Evolutionary conservation across 805 yeast genomes (phyloP), one percentile per base, ranked within the genome.

Genomic region (Clavispora asparagi): DNA sequence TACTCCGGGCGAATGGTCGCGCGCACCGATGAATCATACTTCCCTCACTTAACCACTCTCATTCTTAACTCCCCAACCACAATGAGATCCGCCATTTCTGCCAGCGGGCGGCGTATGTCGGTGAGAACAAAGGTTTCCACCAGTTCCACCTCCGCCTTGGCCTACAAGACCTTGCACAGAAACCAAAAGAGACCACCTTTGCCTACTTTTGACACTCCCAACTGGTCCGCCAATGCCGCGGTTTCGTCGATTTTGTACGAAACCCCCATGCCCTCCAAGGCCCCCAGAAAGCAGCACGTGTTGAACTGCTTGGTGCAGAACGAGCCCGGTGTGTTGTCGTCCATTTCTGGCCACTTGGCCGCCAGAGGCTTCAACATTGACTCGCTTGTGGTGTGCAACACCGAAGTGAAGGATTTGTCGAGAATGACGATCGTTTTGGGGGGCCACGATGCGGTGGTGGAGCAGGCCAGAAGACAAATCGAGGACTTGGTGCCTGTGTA

Each of bases 311-410:
- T 94, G 63, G 99, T 94, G 14, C 98, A 94, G 71, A 92, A 94
- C 68, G 99, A 94, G 71, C 98, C 99, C 7, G 99, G 99, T 77
- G 99, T 94, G 40, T 74, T 94, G 59, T 85, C 96, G 31, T 81
- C 92, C 45, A 87, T 94, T 38, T 86, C 97, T 7, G 97, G 97
- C 45, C 90, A 96, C 44, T 77, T 94, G 56, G 99, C 99, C 33
- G 98, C 97, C 35, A 80, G 99, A 67, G 99, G 99, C 14, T 94
- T 94, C 81, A 94, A 94, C 73, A 94, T 94, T 61, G 99, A 94
- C 67, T 92, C 98, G 10, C 77, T 94, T 53, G 97, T 94, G 48
- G 99, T 94, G 40, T 92, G 97, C 65, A 87, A 84, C 73, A 94
- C 99, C 35, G 98, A 92, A 66, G 97, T 94, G 49, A 82, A 85